Evolutionary conservation across 441 rosid species (phyloP), one percentile per base, ranked within the genome.

Genomic region (Brassica hybrid): DNA sequence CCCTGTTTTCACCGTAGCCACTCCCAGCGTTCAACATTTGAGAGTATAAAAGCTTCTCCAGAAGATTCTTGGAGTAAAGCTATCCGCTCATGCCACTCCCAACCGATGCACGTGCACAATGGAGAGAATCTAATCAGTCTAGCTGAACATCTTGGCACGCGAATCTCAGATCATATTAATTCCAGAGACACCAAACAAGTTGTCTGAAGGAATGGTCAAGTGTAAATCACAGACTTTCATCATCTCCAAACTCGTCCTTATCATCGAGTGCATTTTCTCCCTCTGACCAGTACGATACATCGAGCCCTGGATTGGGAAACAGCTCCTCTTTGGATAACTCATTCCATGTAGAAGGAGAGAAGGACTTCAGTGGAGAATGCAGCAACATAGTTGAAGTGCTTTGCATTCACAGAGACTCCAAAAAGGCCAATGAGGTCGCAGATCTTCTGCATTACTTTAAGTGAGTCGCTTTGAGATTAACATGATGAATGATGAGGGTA

Each of bases 91-190:
- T 88, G 90, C 78, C 98, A 87, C 79, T 95, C 99, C 25, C 97
- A 91, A 78, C 96, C 94, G 5, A 65, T 84, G 77, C 89, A 96
- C 73, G 85, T 83, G 90, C 87, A 89, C 71, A 90, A 85, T 76
- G 78, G 84, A 67, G 70, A 84, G 48, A 91, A 84, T 69, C 58
- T 93, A 69, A 82, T 93, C 74, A 95, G 98, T 84, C 81, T 95
- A 83, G 99, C 98, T 4, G 97, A 95, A 82, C 94, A 91, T 86
- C 94, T 95, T 1, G 98, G 99, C 2, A 87, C 98, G 36, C 81
- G 88, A 27, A 86, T 93, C 68, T 91, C 96, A 7, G 97, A 95
- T 83, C 99, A 93, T 76, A 84, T n/a, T n/a, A n/a, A n/a, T 95
- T 78, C 92, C 90, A 48, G 94, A 89, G 79, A 86, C 96, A 67